Evolutionary conservation across 2,329 filamentous ascomycete species (phyloP).

Genomic region (Colletotrichum phormii): DNA sequence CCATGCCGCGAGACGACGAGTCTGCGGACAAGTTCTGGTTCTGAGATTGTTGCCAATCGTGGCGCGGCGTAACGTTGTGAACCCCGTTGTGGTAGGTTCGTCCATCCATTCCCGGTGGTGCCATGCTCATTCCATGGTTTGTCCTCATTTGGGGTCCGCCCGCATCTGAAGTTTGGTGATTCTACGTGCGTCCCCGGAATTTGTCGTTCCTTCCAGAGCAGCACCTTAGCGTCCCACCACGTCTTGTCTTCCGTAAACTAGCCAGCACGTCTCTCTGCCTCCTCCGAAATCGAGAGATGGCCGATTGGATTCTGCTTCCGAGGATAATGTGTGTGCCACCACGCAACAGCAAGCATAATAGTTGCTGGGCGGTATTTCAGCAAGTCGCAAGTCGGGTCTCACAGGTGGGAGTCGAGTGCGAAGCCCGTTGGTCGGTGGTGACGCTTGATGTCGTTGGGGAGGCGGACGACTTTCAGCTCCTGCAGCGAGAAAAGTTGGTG

Average conservation of each 20-base stretch:
- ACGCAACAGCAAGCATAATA: conserved; percentile 32
- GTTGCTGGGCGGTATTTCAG: conserved; percentile 8
- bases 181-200: neutral
- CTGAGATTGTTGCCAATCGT: conserved; percentile 47
- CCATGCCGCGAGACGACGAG: conserved; percentile 42
- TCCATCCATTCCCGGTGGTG: conserved; percentile 59
- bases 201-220: conserved; percentile 11
- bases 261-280: conserved; percentile 12
- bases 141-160: conserved; percentile 47
- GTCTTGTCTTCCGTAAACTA: conserved; percentile 26
- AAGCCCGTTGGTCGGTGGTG: conserved; percentile 1
- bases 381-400: conserved; percentile 14
- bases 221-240: conserved; percentile 27
- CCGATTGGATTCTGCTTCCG: conserved; percentile 7
- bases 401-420: conserved; percentile 4
- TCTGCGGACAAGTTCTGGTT: conserved; percentile 38
- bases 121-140: conserved; percentile 59
- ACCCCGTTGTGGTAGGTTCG: conserved; percentile 50
- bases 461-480: neutral
- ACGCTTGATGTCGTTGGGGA: neutral
- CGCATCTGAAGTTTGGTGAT: conserved; percentile 30
- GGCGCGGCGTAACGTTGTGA: conserved; percentile 49
- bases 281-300: neutral
- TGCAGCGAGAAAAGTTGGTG: conserved; percentile 5
- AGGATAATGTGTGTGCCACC: conserved; percentile 19